Percentiles rank a stretch among this genome's conserved stretches.
These are phyloP conservation scores for Toxicodendron radicans DNA, from an alignment of 345 rosid species.

Conservation along the genomic window DNA sequence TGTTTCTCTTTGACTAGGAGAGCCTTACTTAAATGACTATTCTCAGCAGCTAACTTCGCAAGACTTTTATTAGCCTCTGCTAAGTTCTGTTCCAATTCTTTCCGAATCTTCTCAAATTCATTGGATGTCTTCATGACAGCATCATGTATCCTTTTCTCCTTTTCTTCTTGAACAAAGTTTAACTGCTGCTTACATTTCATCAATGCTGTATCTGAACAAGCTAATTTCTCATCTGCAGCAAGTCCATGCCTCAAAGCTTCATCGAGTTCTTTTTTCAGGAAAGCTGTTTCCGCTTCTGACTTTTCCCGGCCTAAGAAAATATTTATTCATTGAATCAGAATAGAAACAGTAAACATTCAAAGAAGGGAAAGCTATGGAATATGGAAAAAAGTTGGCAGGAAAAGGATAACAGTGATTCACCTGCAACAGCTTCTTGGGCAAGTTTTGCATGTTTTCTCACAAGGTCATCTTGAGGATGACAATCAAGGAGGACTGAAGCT, in stretches of 20 bases:
- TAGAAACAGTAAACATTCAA: background rate
- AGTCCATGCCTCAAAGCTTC: constrained; percentile 38
- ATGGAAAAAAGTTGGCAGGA: background rate
- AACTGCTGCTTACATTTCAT: constrained; percentile 51
- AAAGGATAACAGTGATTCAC: constrained; percentile 28
- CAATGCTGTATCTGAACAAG: constrained; percentile 40
- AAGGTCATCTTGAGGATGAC: constrained; percentile 43
- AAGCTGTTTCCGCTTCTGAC: constrained; percentile 42
- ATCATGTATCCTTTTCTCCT: constrained; percentile 45
- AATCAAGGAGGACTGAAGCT: constrained; percentile 56
- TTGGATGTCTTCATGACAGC: constrained; percentile 34
- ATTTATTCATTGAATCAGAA: background rate
- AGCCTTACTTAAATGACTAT: constrained; percentile 54
- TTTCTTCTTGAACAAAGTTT: constrained; percentile 45
- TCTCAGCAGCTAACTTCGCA: constrained; percentile 57
- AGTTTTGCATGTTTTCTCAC: constrained; percentile 28
- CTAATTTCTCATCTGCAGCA: constrained; percentile 39
- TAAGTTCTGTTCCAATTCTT: constrained; percentile 42
- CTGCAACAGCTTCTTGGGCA: constrained; percentile 39
- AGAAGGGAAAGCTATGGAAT: background rate
- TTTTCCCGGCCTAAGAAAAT: constrained; percentile 39
- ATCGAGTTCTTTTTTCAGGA: constrained; percentile 41
- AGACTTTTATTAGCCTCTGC: constrained; percentile 50
- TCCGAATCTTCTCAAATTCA: constrained; percentile 40
- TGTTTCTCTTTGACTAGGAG: constrained; percentile 59